phyloP scores from a whole-genome alignment of 2,329 filamentous ascomycete genomes.

The Neonectria hederae region DNA sequence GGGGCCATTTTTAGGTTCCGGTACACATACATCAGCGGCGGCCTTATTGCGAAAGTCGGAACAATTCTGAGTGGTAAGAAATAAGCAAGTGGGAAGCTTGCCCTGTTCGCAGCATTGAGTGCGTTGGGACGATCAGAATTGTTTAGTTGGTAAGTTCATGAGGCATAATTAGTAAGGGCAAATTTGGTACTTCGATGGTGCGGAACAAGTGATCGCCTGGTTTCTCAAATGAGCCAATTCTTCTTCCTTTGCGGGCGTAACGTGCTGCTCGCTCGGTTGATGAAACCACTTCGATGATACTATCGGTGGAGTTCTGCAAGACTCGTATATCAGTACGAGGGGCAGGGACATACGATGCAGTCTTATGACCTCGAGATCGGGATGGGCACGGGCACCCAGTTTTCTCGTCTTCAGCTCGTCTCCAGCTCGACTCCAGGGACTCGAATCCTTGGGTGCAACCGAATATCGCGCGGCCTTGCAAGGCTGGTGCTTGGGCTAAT shows the following conservation, averaged over 20 bases:
- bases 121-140: not conserved
- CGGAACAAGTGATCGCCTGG: not conserved
- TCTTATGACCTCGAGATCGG: not conserved
- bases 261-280: not conserved
- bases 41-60: not conserved
- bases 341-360: not conserved
- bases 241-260: not conserved
- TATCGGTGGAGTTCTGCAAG: not conserved
- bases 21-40: not conserved
- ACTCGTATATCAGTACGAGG: slow-evolving; percentile 7
- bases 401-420: not conserved
- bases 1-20: not conserved
- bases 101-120: not conserved
- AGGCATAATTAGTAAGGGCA: not conserved
- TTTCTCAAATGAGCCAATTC: not conserved
- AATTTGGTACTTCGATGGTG: not conserved
- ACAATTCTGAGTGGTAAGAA: not conserved
- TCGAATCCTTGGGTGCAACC: slow-evolving; percentile 9
- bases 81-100: too few species aligned
- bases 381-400: not conserved
- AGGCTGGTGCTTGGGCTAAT: too few species aligned
- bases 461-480: not conserved
- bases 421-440: slow-evolving; percentile 3
- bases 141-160: not conserved
- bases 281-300: not conserved